phyloP scores from a whole-genome alignment of 1,284 basidiomycete species.

The Cronartium quercuum region DNA sequence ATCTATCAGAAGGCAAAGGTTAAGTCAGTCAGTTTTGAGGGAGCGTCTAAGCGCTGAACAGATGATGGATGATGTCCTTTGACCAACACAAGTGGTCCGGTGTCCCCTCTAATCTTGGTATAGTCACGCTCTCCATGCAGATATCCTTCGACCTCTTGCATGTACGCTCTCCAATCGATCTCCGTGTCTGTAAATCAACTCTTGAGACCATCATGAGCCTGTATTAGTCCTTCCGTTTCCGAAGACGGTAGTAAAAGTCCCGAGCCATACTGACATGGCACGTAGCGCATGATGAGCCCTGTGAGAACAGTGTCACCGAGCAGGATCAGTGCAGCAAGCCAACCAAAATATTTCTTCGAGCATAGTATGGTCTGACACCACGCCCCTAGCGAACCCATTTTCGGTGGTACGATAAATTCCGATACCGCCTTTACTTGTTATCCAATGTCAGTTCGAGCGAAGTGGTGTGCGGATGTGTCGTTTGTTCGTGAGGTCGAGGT shows the following conservation, averaged over 20 bases:
- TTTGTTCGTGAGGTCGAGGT: no score
- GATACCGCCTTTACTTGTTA: no score
- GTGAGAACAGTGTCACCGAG: slow-evolving; percentile 68
- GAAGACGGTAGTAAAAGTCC: not conserved
- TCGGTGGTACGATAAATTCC: no score
- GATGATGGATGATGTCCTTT: not conserved
- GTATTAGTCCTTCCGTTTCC: not conserved
- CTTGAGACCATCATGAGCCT: not conserved
- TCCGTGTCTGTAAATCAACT: slow-evolving; percentile 69
- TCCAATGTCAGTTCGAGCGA: no score
- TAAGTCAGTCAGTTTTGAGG: not conserved
- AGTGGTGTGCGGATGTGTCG: no score
- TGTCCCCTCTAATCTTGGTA: slow-evolving; percentile 75
- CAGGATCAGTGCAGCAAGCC: slow-evolving; percentile 60
- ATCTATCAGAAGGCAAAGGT: slow-evolving; percentile 55
- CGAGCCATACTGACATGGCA: slow-evolving; percentile 62
- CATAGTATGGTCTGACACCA: not conserved
- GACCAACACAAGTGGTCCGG: slow-evolving; percentile 83
- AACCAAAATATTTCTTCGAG: slow-evolving; percentile 57
- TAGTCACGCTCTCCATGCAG: slow-evolving; percentile 80
- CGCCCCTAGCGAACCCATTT: no score
- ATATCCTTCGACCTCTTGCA: slow-evolving; percentile 75
- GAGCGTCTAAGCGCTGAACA: not conserved
- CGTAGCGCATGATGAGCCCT: slow-evolving; percentile 66
- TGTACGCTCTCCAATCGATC: slow-evolving; percentile 93